Evolutionary conservation across 2,329 filamentous ascomycete species (phyloP).

Genomic region (Apiospora phragmitis): DNA sequence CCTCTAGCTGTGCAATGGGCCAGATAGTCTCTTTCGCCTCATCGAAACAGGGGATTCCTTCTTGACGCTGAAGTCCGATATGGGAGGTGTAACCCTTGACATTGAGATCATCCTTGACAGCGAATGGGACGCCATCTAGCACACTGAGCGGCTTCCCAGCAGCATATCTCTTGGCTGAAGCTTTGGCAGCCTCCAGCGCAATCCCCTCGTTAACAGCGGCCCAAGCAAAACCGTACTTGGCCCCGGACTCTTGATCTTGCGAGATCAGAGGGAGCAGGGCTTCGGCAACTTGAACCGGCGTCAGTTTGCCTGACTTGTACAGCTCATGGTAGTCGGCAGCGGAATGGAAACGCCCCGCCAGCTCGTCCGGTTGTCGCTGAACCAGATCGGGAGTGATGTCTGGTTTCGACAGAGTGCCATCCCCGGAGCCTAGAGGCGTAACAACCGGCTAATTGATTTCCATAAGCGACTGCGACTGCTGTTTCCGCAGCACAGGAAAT

Average conservation of each 20-base stretch:
- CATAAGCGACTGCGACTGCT: background rate
- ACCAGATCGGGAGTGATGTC: slow-evolving; percentile 43
- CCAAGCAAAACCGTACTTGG: slow-evolving; percentile 72
- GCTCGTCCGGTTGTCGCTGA: slow-evolving; percentile 39
- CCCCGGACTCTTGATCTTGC: slow-evolving; percentile 52
- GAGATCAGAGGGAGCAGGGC: slow-evolving; percentile 71
- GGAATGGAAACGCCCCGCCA: slow-evolving; percentile 62
- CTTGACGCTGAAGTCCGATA: slow-evolving; percentile 63
- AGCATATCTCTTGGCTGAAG: slow-evolving; percentile 72
- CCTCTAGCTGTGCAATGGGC: slow-evolving; percentile 70
- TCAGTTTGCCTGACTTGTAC: slow-evolving; percentile 69
- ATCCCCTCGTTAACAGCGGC: slow-evolving; percentile 64
- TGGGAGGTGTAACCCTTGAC: slow-evolving; percentile 70
- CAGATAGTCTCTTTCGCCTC: slow-evolving; percentile 60
- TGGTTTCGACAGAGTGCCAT: slow-evolving; percentile 32
- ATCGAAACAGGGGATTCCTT: slow-evolving; percentile 51
- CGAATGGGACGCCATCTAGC: slow-evolving; percentile 80
- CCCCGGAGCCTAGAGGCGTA: slow-evolving; percentile 46
- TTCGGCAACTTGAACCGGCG: slow-evolving; percentile 71
- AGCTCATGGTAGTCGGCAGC: slow-evolving; percentile 75
- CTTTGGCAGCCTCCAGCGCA: slow-evolving; percentile 67
- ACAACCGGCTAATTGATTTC: slow-evolving; percentile 53
- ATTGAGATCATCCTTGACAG: slow-evolving; percentile 79
- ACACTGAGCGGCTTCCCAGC: slow-evolving; percentile 64
- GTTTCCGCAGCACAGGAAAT: background rate